Conservation (phyloP, 2,329 filamentous ascomycete species). For the Botrytis medusae region DNA sequence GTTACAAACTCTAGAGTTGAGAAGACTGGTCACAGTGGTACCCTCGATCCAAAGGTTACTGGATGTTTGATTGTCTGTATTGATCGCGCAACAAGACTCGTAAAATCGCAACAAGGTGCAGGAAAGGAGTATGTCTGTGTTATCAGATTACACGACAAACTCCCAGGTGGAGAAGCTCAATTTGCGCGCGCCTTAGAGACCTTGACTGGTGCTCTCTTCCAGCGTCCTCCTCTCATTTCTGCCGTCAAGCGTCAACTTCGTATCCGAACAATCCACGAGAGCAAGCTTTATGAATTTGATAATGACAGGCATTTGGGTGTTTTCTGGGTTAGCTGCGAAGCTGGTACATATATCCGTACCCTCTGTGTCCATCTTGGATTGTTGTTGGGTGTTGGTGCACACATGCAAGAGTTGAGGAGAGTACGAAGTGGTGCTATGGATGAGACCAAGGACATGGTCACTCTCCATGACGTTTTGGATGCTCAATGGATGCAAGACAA, state of each 20-base stretch:
- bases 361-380: constrained; percentile 90
- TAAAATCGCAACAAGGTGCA: constrained; percentile 98
- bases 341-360: constrained; percentile 97
- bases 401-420: constrained; percentile 97
- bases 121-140: constrained; percentile 99
- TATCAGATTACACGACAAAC: constrained; percentile 90
- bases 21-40: constrained; percentile 98
- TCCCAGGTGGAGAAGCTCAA: constrained; percentile 89
- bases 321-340: constrained; percentile 99
- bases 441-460: constrained; percentile 85
- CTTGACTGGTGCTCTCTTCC: constrained; percentile 93
- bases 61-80: constrained; percentile 94
- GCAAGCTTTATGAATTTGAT: constrained; percentile 95
- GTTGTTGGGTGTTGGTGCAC: constrained; percentile 77
- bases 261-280: constrained; percentile 97
- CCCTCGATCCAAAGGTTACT: constrained; percentile 96
- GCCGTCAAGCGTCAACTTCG: constrained; percentile 98
- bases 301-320: constrained; percentile 96
- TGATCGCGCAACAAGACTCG: constrained; percentile 92
- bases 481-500: constrained; percentile 97
- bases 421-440: constrained; percentile 94
- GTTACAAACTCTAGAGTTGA: constrained; percentile 62
- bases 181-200: constrained; percentile 93
- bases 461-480: constrained; percentile 91
- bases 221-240: constrained; percentile 93